Conservation (phyloP, 2,329 filamentous ascomycete genomes). For the Leptographium lundbergii region DNA sequence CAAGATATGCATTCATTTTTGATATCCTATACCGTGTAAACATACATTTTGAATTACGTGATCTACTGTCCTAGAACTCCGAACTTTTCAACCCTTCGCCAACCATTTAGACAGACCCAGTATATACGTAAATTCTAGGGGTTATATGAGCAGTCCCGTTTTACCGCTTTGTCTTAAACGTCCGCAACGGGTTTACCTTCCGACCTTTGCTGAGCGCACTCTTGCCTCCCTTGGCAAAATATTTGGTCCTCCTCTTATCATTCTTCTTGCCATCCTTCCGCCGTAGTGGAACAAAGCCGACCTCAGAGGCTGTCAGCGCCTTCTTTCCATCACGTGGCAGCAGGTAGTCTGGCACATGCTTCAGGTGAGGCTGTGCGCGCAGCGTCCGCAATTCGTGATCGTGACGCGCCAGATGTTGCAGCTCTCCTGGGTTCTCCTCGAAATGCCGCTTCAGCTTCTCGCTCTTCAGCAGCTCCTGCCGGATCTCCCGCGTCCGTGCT, state of each 20-base stretch:
- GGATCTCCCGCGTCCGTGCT: constrained; percentile 75
- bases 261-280: constrained; percentile 38
- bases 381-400: constrained; percentile 79
- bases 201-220: constrained; percentile 5
- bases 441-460: constrained; percentile 94
- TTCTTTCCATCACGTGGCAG: constrained; percentile 66
- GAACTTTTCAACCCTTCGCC: too few relatives aligned
- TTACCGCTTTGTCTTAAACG: constrained; percentile 10
- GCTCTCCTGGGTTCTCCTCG: constrained; percentile 86
- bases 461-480: constrained; percentile 80
- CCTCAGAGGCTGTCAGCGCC: constrained; percentile 48
- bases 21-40: too few relatives aligned
- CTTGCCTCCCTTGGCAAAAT: constrained; percentile 14
- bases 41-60: too few relatives aligned
- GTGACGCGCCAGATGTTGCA: constrained; percentile 68
- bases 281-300: constrained; percentile 63
- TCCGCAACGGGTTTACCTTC: constrained; percentile 9
- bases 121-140: too few relatives aligned
- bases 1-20: too few relatives aligned
- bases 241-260: constrained; percentile 29
- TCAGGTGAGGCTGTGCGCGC: constrained; percentile 75
- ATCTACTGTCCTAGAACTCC: too few relatives aligned
- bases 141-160: too few relatives aligned
- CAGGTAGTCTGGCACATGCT: constrained; percentile 88
- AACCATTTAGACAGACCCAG: too few relatives aligned